Evolutionary conservation across 129 eudicot species (phyloP), one percentile per base, ranked within the genome.

Genomic region (Centaurea solstitialis): DNA sequence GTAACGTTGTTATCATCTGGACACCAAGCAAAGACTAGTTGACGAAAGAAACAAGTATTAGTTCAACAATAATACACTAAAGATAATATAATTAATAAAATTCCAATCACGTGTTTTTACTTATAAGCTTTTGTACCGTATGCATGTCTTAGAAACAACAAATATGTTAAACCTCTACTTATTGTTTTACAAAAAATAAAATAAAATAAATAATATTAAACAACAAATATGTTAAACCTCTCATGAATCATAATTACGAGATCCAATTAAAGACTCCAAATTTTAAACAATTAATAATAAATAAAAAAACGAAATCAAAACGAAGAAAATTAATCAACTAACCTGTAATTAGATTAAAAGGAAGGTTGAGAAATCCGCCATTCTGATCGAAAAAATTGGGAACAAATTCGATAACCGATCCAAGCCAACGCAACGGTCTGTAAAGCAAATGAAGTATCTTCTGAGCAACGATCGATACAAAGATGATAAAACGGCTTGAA

Each of bases 331-430:
- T 15, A 47, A 0, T 4, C 18, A n/a, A 17, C 3, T n/a, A 83
- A 87, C 90, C 90, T 87, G 76, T 59, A 22, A 84, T 1, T 23
- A 67, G 33, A 77, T 87, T 80, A 41, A 17, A 18, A 47, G 81
- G 59, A 9, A 87, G 81, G 28, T 57, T 62, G 50, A 62, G 15
- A 62, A 89, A 50, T 11, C 86, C 85, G 6, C 88, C 82, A 72
- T 91, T 91, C 59, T 11, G 15, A 35, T 81, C 68, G 68, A 75
- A 13, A 39, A 88, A 80, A 79, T 91, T 88, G 39, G 91, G 83
- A 78, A 81, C 57, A 20, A 76, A 67, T 81, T 91, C 97, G 13
- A 87, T 12, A 2, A n/a, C 74, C 2, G 87, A 83, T 7, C 97
- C 97, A 10, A 84, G 38, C 50, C 41, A 28, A 12, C 78, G 81